These are phyloP conservation scores for Rutstroemia sp. DNA, from an alignment of 2,329 filamentous ascomycete species.

Conservation along the genomic window DNA sequence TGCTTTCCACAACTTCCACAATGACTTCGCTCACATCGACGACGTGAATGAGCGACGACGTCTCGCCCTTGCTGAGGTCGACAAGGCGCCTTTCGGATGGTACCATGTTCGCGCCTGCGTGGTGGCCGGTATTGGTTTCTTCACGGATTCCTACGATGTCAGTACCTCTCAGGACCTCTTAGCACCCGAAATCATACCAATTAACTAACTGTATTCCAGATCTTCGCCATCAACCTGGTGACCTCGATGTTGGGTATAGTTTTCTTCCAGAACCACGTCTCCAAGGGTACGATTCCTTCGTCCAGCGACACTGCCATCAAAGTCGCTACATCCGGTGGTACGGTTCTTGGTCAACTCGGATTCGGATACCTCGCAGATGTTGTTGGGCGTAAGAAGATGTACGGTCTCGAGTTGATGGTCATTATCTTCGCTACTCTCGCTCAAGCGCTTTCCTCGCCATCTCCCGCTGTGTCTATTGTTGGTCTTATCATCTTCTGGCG, in stretches of 20 bases:
- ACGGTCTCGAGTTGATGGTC: constrained; percentile 72
- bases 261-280: constrained; percentile 20
- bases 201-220: constrained; percentile 20
- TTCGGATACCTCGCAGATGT: constrained; percentile 75
- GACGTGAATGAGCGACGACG: constrained; percentile 74
- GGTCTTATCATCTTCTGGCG: constrained; percentile 75
- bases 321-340: constrained; percentile 75
- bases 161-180: constrained; percentile 41
- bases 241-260: constrained; percentile 27
- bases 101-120: constrained; percentile 67
- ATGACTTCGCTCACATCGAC: constrained; percentile 57
- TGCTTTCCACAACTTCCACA: constrained; percentile 72
- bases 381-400: constrained; percentile 69
- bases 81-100: constrained; percentile 77
- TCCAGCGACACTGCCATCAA: constrained; percentile 76
- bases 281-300: constrained; percentile 51
- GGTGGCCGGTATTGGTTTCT: constrained; percentile 79
- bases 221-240: constrained; percentile 28
- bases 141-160: constrained; percentile 80
- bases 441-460: constrained; percentile 59
- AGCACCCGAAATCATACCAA: constrained; percentile 12
- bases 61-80: constrained; percentile 72
- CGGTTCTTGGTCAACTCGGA: constrained; percentile 72
- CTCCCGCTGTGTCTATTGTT: constrained; percentile 53
- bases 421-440: constrained; percentile 74